Evolutionary conservation across 257 asterid species (phyloP), one percentile per base, ranked within the genome.

Genomic region (Ilex aquifolium): DNA sequence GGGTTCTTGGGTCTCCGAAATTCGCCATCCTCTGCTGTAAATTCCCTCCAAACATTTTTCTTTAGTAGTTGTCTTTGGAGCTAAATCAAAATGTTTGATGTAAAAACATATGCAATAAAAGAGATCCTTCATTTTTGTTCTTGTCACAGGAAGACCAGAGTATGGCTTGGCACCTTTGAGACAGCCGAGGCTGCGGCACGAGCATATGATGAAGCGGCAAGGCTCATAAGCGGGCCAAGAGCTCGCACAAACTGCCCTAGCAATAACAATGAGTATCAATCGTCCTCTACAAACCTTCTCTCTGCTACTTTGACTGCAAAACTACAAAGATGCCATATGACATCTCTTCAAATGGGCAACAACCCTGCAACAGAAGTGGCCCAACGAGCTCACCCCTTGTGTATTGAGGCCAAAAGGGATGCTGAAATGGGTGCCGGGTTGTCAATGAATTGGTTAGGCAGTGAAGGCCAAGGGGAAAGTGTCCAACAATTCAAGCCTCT

Each of bases 1-100:
- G 96, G 96, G 96, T 31, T 88, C 95, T 42, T 88, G 96, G 96
- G 95, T 85, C 30, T 83, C 96, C 16, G 96, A 88, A 80, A 88
- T 88, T 63, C 96, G 94, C 13, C 96, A 85, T 58, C 96, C 96
- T 49, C 60, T 86, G 31, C 57, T 88, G 96, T 85, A 79, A 77
- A 65, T 32, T 14, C 56, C 21, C 65, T 62, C 55, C 2, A 13
- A 13, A 10, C 15, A 5, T 29, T 53, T 49, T 15, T 49, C 8
- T 36, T 36, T 8, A 36, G 5, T 36, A 4, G 8, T 36, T 36
- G 42, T 4, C 42, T 36, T 4, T 36, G 8, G 42, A 4, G 42
- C 2, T 36, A 36, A 36, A 36, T 0, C 42, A 4, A 36, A 36
- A 4, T 36, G 42, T 36, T 36, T 36, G 42, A 0, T 36, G 8